Conservation (phyloP, 148 eudicot genomes). For the Diospyros kaki region DNA sequence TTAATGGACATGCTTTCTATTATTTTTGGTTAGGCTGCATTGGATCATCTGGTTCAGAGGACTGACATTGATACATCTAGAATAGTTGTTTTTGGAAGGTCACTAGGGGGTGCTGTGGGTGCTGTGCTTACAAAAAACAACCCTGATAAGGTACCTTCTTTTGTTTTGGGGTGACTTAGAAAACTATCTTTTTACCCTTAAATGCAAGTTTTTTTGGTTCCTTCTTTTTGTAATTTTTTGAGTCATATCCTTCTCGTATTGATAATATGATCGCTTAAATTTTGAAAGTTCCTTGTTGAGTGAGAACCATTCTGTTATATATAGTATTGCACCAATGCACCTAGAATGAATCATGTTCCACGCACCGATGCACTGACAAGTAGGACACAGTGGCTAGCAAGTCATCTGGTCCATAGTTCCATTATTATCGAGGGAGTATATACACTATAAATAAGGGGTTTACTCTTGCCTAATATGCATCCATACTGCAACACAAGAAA, state of each 20-base stretch:
- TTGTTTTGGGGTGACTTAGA: not conserved
- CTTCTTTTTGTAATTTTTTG: not conserved
- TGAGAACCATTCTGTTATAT: not conserved
- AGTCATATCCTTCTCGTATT: not conserved
- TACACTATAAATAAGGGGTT: no score
- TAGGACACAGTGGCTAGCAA: not conserved
- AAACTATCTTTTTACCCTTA: not conserved
- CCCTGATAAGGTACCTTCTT: constrained; percentile 69
- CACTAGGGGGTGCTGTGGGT: constrained; percentile 98
- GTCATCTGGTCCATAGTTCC: not conserved
- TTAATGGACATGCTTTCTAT: not conserved
- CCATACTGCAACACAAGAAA: no score
- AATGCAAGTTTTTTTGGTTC: no score
- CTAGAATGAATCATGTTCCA: not conserved
- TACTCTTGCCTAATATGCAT: no score
- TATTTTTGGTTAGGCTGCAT: constrained; percentile 62
- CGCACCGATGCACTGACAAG: not conserved
- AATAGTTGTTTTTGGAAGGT: constrained; percentile 91
- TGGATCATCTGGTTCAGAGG: constrained; percentile 89
- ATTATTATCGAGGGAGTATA: not conserved
- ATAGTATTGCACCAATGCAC: not conserved
- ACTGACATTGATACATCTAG: constrained; percentile 86
- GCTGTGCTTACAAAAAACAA: constrained; percentile 73
- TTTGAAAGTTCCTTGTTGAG: not conserved
- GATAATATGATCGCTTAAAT: not conserved